A percentile compares a stretch with the other conserved stretches of the same genome.
Conservation (phyloP, 1,284 basidiomycete genomes). For the Chondrostereum purpureum region DNA sequence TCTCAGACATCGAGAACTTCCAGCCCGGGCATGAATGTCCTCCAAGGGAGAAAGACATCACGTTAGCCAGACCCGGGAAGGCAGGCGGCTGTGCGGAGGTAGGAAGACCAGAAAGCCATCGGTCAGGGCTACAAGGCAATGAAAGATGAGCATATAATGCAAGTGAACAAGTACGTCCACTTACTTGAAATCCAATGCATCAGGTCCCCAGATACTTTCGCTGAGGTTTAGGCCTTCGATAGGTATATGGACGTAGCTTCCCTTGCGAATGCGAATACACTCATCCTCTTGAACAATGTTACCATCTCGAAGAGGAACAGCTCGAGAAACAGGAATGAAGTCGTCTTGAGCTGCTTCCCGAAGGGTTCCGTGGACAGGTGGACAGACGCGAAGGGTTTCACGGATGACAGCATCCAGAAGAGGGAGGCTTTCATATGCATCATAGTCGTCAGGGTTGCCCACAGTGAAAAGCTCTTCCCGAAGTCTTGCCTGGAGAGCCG, state of each 20-base stretch:
- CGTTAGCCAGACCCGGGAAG: constrained; percentile 39
- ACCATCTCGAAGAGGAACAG: constrained; percentile 40
- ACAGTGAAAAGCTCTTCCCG: constrained; percentile 32
- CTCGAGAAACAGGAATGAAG: constrained; percentile 41
- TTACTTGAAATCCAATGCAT: constrained; percentile 44
- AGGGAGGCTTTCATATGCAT: constrained; percentile 38
- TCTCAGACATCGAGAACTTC: constrained; percentile 38
- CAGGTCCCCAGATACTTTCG: constrained; percentile 46
- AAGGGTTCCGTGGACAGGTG: constrained; percentile 47
- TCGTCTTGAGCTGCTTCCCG: constrained; percentile 45
- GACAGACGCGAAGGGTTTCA: constrained; percentile 44
- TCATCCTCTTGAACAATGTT: constrained; percentile 25
- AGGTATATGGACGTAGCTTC: constrained; percentile 48
- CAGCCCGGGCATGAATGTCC: constrained; percentile 42
- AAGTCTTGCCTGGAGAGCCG: constrained; percentile 38
- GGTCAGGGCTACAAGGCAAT: constrained; percentile 39
- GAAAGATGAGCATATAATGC: constrained; percentile 7
- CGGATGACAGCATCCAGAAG: constrained; percentile 51
- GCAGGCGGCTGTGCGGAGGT: constrained; percentile 24
- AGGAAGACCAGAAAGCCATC: constrained; percentile 38
- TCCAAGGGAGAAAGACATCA: constrained; percentile 51
- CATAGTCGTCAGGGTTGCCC: constrained; percentile 14
- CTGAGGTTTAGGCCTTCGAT: constrained; percentile 46
- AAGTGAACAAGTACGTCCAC: constrained; percentile 14
- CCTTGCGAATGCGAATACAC: constrained; percentile 38